Conservation (phyloP, 192 early-diverging fungal genomes). For the Coemansia sp. region DNA sequence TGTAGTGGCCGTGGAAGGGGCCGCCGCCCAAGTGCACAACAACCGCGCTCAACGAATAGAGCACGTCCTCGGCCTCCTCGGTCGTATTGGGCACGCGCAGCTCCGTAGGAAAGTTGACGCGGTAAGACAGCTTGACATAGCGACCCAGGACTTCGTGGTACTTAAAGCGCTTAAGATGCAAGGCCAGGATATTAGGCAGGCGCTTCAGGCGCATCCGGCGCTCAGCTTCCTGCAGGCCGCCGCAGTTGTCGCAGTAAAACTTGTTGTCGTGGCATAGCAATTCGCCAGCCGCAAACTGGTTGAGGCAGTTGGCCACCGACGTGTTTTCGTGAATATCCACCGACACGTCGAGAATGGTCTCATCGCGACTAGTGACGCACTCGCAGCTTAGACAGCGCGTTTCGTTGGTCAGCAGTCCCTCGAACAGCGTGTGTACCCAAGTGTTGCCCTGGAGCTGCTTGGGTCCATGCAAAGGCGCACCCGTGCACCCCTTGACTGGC, state of each 20-base stretch:
- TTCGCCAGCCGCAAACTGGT: slow-evolving; percentile 94
- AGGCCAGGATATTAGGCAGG: slow-evolving; percentile 89
- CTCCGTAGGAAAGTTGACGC: slow-evolving; percentile 93
- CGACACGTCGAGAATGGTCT: slow-evolving; percentile 93
- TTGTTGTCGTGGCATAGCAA: slow-evolving; percentile 95
- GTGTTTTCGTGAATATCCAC: slow-evolving; percentile 96
- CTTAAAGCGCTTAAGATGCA: slow-evolving; percentile 98
- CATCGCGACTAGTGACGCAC: slow-evolving; percentile 88
- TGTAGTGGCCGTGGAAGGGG: slow-evolving; percentile 95
- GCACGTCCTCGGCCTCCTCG: slow-evolving; percentile 81
- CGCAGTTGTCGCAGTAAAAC: slow-evolving; percentile 95
- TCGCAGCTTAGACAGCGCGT: slow-evolving; percentile 97
- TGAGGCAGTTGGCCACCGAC: slow-evolving; percentile 90
- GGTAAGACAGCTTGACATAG: slow-evolving; percentile 91
- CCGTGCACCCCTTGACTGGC: slow-evolving; percentile 21
- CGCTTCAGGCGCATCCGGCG: slow-evolving; percentile 95
- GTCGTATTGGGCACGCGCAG: slow-evolving; percentile 92
- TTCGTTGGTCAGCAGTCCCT: slow-evolving; percentile 94
- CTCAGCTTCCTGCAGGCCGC: slow-evolving; percentile 95
- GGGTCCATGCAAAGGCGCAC: slow-evolving; percentile 24
- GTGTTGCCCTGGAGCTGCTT: slow-evolving; percentile 48
- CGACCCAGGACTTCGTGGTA: slow-evolving; percentile 89
- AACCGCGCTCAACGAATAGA: slow-evolving; percentile 87
- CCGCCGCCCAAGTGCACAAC: slow-evolving; percentile 97
- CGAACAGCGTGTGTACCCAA: slow-evolving; percentile 96